These are phyloP conservation scores for Quercus dentata DNA, from an alignment of 306 rosid genomes.

Conservation along the genomic window DNA sequence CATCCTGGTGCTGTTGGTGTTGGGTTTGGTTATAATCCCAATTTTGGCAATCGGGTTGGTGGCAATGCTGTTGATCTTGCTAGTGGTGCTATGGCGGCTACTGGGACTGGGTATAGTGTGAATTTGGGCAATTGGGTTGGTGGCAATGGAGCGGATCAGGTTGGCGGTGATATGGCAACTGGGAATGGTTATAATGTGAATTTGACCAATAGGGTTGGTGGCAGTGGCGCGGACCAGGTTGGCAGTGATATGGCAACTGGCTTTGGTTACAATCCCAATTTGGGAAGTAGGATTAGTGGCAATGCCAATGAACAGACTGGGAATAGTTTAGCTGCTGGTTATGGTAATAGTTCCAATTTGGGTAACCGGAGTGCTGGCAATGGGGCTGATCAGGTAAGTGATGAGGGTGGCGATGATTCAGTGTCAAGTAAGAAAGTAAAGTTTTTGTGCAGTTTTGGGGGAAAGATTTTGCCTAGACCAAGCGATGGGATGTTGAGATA, in stretches of 20 bases:
- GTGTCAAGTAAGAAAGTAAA: conserved; percentile 58
- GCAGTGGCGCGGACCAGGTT: conserved; percentile 34
- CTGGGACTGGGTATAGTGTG: conserved; percentile 32
- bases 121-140: conserved; percentile 43
- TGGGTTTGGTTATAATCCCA: conserved; percentile 40
- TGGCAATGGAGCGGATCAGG: conserved; percentile 44
- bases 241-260: conserved; percentile 41
- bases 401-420: conserved; percentile 68
- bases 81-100: conserved; percentile 14
- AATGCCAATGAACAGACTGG: conserved; percentile 39
- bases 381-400: conserved; percentile 43
- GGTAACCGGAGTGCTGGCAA: conserved; percentile 30
- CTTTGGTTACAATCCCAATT: conserved; percentile 22
- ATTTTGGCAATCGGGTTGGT: conserved; percentile 32
- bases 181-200: conserved; percentile 38
- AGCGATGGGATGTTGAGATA: conserved; percentile 88
- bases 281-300: conserved; percentile 34
- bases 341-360: conserved; percentile 22
- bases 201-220: conserved; percentile 37
- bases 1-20: conserved; percentile 36
- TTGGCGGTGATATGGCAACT: conserved; percentile 16
- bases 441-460: conserved; percentile 85
- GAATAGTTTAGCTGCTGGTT: conserved; percentile 30
- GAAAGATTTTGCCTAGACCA: conserved; percentile 83
- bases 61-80: conserved; percentile 52